Conservation (phyloP, 495 filamentous ascomycete species). For the Thermochaetoides thermophila region DNA sequence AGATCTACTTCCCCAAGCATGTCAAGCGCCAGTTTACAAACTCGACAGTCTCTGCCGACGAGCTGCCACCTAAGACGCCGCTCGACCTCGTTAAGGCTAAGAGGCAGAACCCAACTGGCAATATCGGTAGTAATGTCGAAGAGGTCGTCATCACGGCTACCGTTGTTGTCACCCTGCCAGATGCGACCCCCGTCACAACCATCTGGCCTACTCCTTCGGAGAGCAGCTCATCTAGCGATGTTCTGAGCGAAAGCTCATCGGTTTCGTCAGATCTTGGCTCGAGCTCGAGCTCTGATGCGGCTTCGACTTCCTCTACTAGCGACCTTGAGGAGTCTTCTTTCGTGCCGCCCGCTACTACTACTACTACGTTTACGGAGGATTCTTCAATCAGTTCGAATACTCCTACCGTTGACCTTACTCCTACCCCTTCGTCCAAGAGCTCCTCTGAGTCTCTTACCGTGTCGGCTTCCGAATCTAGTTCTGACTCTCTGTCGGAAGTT, state of each 20-base stretch:
- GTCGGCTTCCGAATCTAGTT: too few relatives aligned
- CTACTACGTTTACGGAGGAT: background rate
- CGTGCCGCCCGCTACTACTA: background rate
- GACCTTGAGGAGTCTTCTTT: background rate
- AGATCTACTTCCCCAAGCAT: conserved; percentile 44
- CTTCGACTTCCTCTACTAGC: background rate
- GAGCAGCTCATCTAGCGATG: background rate
- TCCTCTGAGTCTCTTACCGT: too few relatives aligned
- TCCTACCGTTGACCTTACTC: too few relatives aligned
- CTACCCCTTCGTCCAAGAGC: too few relatives aligned
- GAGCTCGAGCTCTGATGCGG: background rate
- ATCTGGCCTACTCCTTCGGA: background rate
- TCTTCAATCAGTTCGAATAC: too few relatives aligned
- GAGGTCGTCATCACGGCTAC: conserved; percentile 17
- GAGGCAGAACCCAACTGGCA: too few relatives aligned
- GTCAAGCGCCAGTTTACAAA: conserved; percentile 43
- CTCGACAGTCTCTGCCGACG: too few relatives aligned
- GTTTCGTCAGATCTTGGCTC: background rate
- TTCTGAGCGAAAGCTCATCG: background rate
- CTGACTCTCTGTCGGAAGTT: too few relatives aligned
- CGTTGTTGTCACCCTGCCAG: conserved; percentile 9
- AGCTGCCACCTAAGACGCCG: too few relatives aligned
- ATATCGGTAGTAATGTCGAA: conserved; percentile 7
- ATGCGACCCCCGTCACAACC: background rate
- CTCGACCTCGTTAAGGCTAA: conserved; percentile 14